Evolutionary conservation across 108 stramenopile genomes (phyloP).

Genomic region (Chaetoceros muelleri): DNA sequence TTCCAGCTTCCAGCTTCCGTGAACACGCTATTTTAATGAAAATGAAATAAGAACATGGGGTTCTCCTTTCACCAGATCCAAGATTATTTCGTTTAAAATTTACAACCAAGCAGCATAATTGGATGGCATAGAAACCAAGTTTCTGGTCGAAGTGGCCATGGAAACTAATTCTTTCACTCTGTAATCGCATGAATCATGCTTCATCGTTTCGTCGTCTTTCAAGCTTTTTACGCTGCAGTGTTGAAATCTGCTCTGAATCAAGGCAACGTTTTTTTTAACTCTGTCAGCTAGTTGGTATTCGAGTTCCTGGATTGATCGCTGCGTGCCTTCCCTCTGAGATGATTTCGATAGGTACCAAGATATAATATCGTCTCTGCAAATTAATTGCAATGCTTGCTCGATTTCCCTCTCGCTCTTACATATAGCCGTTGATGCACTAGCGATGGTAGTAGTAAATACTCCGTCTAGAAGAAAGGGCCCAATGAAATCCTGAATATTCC

Average conservation of each 20-base stretch:
- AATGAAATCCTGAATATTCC: slow-evolving; percentile 47
- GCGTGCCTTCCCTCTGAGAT: slow-evolving; percentile 54
- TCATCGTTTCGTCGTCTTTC: slow-evolving; percentile 7
- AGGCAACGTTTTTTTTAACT: slow-evolving; percentile 56
- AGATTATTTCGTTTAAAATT: background rate
- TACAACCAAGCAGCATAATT: slow-evolving; percentile 32
- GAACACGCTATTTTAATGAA: background rate
- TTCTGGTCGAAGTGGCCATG: slow-evolving; percentile 21
- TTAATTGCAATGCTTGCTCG: slow-evolving; percentile 52
- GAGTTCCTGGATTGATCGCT: slow-evolving; percentile 53
- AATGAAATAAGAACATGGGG: background rate
- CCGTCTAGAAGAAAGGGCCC: slow-evolving; percentile 61
- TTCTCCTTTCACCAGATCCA: background rate
- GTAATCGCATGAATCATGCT: slow-evolving; percentile 20
- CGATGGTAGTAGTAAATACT: slow-evolving; percentile 49
- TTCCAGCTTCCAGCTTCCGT: no score
- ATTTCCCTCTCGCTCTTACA: slow-evolving; percentile 35
- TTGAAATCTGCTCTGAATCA: slow-evolving; percentile 39
- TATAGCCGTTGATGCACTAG: slow-evolving; percentile 46
- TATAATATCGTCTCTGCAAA: slow-evolving; percentile 76
- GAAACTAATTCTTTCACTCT: slow-evolving; percentile 27
- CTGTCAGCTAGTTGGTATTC: slow-evolving; percentile 69
- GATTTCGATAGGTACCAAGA: slow-evolving; percentile 75
- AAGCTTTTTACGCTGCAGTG: slow-evolving; percentile 35
- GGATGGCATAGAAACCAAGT: slow-evolving; percentile 24